Conservation (phyloP, 208 protist genomes). For the Leishmania tropica region DNA sequence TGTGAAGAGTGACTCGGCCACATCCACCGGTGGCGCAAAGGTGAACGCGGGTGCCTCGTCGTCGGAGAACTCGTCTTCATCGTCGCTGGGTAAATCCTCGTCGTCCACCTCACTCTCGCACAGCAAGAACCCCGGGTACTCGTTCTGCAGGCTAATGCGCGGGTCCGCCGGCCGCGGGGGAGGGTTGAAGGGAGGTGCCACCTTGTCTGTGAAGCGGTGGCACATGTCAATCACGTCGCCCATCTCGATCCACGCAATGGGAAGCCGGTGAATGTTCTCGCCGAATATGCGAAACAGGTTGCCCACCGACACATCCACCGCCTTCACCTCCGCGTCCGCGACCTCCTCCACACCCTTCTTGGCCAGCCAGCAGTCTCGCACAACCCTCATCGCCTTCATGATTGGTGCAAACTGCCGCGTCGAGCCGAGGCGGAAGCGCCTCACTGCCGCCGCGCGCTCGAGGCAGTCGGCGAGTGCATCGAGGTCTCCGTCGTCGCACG, state of each 20-base stretch:
- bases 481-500: constrained; percentile 80
- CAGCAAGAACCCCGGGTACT: constrained; percentile 89
- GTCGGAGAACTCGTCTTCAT: constrained; percentile 90
- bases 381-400: constrained; percentile 80
- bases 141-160: constrained; percentile 84
- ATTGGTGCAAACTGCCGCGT: constrained; percentile 79
- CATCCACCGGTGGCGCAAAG: constrained; percentile 85
- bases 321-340: constrained; percentile 51
- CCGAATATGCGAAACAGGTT: constrained; percentile 82
- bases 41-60: constrained; percentile 90
- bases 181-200: constrained; percentile 77
- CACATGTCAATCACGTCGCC: constrained; percentile 93
- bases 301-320: constrained; percentile 61
- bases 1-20: constrained; percentile 86
- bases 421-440: constrained; percentile 80
- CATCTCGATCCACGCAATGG: constrained; percentile 92
- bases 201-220: constrained; percentile 63
- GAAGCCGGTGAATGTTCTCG: constrained; percentile 81
- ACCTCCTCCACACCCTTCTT: constrained; percentile 72
- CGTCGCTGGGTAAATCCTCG: constrained; percentile 82
- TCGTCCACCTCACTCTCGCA: constrained; percentile 90
- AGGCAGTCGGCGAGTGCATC: constrained; percentile 76
- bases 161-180: constrained; percentile 88
- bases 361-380: constrained; percentile 78
- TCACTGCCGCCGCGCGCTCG: constrained; percentile 49